Evolutionary conservation across 768 basidiomycete species (phyloP).

Genomic region (Cystofilobasidium bisporidii): DNA sequence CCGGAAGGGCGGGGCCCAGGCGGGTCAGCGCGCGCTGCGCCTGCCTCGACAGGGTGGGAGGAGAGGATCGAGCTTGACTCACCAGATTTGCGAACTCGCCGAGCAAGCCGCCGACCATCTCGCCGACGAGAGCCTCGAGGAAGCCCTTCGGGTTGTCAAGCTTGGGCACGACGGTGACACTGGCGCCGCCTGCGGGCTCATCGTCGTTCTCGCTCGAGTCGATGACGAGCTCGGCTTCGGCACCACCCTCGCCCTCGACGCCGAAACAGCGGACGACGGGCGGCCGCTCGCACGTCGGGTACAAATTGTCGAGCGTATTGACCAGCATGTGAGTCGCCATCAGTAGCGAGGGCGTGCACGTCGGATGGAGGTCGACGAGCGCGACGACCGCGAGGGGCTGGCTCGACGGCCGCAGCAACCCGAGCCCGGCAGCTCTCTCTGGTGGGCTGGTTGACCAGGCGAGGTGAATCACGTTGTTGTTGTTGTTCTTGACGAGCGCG

Average conservation of each 20-base stretch:
- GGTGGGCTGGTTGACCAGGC: conserved; percentile 61
- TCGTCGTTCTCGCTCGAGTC: not conserved
- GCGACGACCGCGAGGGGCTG: conserved; percentile 84
- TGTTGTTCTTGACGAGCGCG: conserved; percentile 19
- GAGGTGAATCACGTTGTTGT: conserved; percentile 51
- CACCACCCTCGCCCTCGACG: conserved; percentile 4
- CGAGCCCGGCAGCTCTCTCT: conserved; percentile 43
- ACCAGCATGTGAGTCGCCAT: conserved; percentile 48
- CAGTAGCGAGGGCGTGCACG: conserved; percentile 7
- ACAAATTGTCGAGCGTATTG: conserved; percentile 57
- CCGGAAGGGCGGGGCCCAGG: too few relatives aligned
- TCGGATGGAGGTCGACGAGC: conserved; percentile 50
- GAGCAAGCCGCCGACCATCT: not conserved
- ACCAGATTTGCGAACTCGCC: not conserved
- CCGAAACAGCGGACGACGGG: conserved; percentile 31
- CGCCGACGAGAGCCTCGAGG: not conserved
- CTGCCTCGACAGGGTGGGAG: too few relatives aligned
- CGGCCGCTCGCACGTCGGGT: conserved; percentile 42
- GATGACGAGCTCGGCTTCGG: not conserved
- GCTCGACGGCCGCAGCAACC: conserved; percentile 55
- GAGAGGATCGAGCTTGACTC: too few relatives aligned
- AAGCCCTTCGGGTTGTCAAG: not conserved
- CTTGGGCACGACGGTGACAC: not conserved
- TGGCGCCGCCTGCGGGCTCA: not conserved
- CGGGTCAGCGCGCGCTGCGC: too few relatives aligned